A percentile compares a stretch with the other conserved stretches of the same genome.
Evolutionary conservation across 371 early-diverging fungal genomes (phyloP).

Genomic region (Syncephalastrum sp.): DNA sequence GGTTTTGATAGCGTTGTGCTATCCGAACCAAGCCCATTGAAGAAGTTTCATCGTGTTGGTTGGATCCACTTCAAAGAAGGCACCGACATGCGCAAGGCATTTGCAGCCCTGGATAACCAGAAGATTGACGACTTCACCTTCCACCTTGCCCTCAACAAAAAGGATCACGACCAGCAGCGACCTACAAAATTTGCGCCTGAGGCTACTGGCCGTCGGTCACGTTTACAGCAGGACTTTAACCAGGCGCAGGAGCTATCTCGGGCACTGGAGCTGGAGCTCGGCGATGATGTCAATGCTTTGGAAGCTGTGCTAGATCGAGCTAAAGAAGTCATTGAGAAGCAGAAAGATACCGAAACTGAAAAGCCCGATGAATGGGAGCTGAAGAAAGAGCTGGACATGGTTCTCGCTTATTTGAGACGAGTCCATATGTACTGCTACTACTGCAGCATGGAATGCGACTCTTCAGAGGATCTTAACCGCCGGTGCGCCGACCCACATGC

Average conservation of each 20-base stretch:
- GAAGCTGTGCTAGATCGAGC: slow-evolving; percentile 32
- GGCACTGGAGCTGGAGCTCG: slow-evolving; percentile 64
- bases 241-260: slow-evolving; percentile 57
- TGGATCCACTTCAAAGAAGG: slow-evolving; percentile 90
- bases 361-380: slow-evolving; percentile 20
- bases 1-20: slow-evolving; percentile 86
- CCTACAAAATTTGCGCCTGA: slow-evolving; percentile 63
- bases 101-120: slow-evolving; percentile 61
- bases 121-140: slow-evolving; percentile 76
- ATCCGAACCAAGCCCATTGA: slow-evolving; percentile 83
- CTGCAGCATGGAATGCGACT: slow-evolving; percentile 80
- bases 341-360: slow-evolving; percentile 18
- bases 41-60: slow-evolving; percentile 86
- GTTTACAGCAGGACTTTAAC: slow-evolving; percentile 71
- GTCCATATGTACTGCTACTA: slow-evolving; percentile 96
- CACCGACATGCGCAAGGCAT: slow-evolving; percentile 74
- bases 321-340: slow-evolving; percentile 27
- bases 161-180: slow-evolving; percentile 43
- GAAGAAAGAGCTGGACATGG: slow-evolving; percentile 77
- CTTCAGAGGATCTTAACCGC: slow-evolving; percentile 79
- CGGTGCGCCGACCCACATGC: slow-evolving; percentile 71
- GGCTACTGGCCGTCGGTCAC: slow-evolving; percentile 56
- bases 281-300: slow-evolving; percentile 31
- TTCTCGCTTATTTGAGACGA: slow-evolving; percentile 82
- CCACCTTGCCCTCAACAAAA: slow-evolving; percentile 68